Base-by-base conservation (phyloP, 768 basidiomycete species). In the Asterophora parasitica region DNA sequence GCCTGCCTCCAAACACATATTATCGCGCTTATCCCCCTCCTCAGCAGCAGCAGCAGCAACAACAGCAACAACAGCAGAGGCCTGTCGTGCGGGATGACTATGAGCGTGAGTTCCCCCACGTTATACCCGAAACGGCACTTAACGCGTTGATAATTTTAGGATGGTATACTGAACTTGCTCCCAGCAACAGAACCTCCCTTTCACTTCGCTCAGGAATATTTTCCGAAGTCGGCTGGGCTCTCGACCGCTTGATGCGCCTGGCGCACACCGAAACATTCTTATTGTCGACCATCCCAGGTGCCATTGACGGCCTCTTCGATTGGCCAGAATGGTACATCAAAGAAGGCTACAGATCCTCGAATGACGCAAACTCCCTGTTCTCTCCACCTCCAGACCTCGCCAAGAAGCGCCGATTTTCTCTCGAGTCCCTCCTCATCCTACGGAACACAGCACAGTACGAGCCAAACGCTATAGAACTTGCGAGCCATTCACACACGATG, bases 101-200 rank as follows among this genome's bases (percentile, higher is more conserved):
- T 60, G 87, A 89, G 72, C 77, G 87, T 89, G 64, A 53, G 76
- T 61, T 28, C 17, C 8, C 44, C 35, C 46, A 28, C 30, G 30
- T 31, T 13, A 48, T 23, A 40, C 31, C 6, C 31, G 34, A 34
- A 49, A 51, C 23, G 17, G 40, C 15, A 13, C 48, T 31, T 37
- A 42, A 53, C 30, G 32, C 38, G 38, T 49, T 53, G 42, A 56
- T 34, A 35, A 52, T 51, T 28, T 28, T 48, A 89, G 88, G 87
- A 57, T 91, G 88, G 82, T 93, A 91, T 58, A 88, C 90, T n/a
- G 88, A 92, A 55, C 71, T 77, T 1, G 75, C 79, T 2, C 72
- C 86, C 0, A 84, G 72, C 61, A 97, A 97, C 63, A 79, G 94
- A 34, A 91, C 97, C 81, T 73, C 92, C n/a, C 80, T 99, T 12